Base-by-base conservation (phyloP, 768 basidiomycete genomes). In the Boletus rubropictus region DNA sequence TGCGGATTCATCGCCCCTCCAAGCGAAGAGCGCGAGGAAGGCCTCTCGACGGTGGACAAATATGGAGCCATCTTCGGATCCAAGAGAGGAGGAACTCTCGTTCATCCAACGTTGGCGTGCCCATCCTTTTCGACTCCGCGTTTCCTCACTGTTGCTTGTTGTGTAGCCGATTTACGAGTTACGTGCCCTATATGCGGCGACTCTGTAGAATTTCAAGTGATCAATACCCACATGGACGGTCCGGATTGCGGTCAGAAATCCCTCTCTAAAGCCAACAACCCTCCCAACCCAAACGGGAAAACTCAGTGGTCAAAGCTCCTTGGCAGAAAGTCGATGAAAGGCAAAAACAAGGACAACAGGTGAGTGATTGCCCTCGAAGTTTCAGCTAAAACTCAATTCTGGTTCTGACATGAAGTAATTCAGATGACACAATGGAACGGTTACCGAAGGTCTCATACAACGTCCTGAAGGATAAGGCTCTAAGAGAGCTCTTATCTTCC, bases 381-480 rank as follows among this genome's bases (percentile, higher is more conserved):
- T 38, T 4, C 17, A 32, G 24, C 20, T 14, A 15, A 39, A 29
- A 34, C 54, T 59, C 47, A 55, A 49, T 54, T 25, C 39, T 56
- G 34, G 43, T 42, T 48, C 55, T 58, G 45, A 56, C 47, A 42
- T 54, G 35, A 53, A 48, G 55, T 17, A 51, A 46, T 35, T 22
- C 51, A 48, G 71, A 73, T 39, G 72, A 70, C 24, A 60, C 69
- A 3, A 54, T 69, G 34, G 65, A 62, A 33, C 76, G 72, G 1
- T 65, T 87, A 33, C 83, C 86, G 4, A 84, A 84, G 54, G 74
- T 75, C 20, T 76, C 82, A 1, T 88, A 88, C 54, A 72, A 72
- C 11, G 77, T 78, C 10, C 63, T 86, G 40, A 85, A 80, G 56
- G 82, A 83, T 41, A 77, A 72, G 56, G 71, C 75, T 32, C 57